phyloP scores from a whole-genome alignment of 2,329 filamentous ascomycete species.

The Aureobasidium subglaciale region DNA sequence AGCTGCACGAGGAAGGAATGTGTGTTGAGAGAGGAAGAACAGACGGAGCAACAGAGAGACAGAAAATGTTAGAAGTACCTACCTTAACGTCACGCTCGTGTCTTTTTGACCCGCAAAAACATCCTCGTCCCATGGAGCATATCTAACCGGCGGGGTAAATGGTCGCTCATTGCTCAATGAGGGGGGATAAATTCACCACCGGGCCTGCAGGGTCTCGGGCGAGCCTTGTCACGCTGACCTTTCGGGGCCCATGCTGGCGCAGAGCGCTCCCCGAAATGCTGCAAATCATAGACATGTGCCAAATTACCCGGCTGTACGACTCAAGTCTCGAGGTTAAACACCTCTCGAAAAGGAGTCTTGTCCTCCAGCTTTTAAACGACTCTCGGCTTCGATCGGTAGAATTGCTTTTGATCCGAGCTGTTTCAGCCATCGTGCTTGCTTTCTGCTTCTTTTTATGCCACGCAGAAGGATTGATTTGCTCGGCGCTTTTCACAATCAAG shows the following conservation, averaged over 20 bases:
- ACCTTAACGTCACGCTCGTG: constrained; percentile 9
- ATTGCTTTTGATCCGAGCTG: constrained; percentile 7
- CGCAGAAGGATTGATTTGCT: background rate
- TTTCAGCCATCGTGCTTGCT: constrained; percentile 4
- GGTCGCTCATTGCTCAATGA: constrained; percentile 4
- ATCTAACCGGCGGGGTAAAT: constrained; percentile 14
- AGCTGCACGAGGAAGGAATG: background rate
- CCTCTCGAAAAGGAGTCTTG: background rate
- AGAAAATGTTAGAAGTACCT: constrained; percentile 3
- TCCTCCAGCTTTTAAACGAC: background rate
- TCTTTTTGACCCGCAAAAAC: constrained; percentile 14
- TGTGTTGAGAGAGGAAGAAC: constrained; percentile 4
- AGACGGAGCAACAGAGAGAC: constrained; percentile 2
- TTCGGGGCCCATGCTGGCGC: background rate
- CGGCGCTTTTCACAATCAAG: background rate
- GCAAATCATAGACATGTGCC: background rate
- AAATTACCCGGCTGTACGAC: constrained; percentile 6
- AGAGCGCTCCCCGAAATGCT: background rate
- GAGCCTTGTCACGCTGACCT: background rate
- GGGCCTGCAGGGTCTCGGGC: constrained; percentile 2
- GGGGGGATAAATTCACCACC: constrained; percentile 12
- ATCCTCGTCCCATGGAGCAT: constrained; percentile 4
- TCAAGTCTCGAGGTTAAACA: constrained; percentile 8
- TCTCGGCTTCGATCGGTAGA: constrained; percentile 10
- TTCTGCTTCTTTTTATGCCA: background rate